Conservation (phyloP, 108 stramenopile species). For the Pseudonitzschia delicatissima region DNA sequence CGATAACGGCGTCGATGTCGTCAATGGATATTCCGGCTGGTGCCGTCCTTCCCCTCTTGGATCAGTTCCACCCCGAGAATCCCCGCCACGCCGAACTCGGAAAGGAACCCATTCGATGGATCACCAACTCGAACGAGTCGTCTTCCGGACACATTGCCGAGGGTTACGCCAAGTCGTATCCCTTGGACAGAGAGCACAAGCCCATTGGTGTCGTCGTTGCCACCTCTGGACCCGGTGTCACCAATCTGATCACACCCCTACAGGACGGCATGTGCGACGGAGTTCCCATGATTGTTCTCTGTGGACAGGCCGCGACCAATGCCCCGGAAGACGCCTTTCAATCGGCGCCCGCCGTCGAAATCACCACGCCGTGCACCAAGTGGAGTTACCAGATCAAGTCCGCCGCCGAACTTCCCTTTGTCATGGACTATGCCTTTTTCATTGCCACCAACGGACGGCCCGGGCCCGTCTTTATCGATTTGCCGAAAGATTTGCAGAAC, state of each 20-base stretch:
- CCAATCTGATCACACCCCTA: slow-evolving; percentile 87
- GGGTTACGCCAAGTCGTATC: slow-evolving; percentile 82
- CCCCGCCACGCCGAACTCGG: slow-evolving; percentile 61
- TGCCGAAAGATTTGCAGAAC: slow-evolving; percentile 92
- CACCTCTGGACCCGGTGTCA: slow-evolving; percentile 92
- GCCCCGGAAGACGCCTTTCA: slow-evolving; percentile 87
- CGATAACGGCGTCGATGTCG: slow-evolving; percentile 76
- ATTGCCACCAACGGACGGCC: slow-evolving; percentile 88
- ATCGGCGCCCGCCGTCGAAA: slow-evolving; percentile 75
- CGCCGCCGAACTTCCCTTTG: slow-evolving; percentile 86
- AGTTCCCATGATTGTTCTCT: slow-evolving; percentile 84
- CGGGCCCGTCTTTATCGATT: slow-evolving; percentile 88
- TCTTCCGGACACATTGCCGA: slow-evolving; percentile 87
- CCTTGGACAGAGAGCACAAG: slow-evolving; percentile 49
- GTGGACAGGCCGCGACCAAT: slow-evolving; percentile 87
- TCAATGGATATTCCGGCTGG: slow-evolving; percentile 93
- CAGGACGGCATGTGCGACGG: slow-evolving; percentile 89
- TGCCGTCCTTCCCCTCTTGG: slow-evolving; percentile 85
- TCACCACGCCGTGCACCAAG: slow-evolving; percentile 85
- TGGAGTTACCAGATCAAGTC: slow-evolving; percentile 89
- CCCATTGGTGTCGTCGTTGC: slow-evolving; percentile 87
- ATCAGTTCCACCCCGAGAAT: slow-evolving; percentile 82
- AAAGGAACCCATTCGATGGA: slow-evolving; percentile 72
- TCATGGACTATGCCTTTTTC: slow-evolving; percentile 89
- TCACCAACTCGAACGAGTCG: slow-evolving; percentile 87